These are phyloP conservation scores for Phytopythium cucurbitacearum DNA, from an alignment of 352 stramenopile genomes.

Conservation along the genomic window DNA sequence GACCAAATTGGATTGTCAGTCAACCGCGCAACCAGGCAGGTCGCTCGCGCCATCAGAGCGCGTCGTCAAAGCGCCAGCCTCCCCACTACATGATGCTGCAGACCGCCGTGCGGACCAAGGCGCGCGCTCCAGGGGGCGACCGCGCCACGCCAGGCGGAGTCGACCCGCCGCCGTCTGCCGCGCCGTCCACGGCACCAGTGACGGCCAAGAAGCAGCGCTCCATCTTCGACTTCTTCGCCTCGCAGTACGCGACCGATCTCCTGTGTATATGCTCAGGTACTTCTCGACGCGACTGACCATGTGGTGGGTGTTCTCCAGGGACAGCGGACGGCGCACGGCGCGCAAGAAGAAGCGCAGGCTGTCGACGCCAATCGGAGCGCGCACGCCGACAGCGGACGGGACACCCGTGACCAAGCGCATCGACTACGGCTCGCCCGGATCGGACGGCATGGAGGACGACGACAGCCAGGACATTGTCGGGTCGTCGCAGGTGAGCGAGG, in stretches of 20 bases:
- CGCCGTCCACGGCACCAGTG: constrained; percentile 3
- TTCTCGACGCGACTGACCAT: not conserved
- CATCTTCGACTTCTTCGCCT: constrained; percentile 80
- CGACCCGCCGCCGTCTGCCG: not conserved
- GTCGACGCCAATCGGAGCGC: constrained; percentile 15
- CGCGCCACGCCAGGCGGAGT: not conserved
- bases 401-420: constrained; percentile 64
- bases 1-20: no score
- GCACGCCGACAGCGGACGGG: constrained; percentile 19
- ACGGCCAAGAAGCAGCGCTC: constrained; percentile 75
- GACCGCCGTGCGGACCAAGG: constrained; percentile 1
- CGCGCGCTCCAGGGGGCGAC: constrained; percentile 4
- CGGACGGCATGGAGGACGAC: constrained; percentile 53
- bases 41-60: no score
- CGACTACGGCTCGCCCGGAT: constrained; percentile 65
- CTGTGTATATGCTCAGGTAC: not conserved
- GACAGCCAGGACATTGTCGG: constrained; percentile 38
- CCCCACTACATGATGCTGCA: not conserved
- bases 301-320: constrained; percentile 1
- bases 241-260: constrained; percentile 21
- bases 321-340: constrained; percentile 19
- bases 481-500: constrained; percentile 41
- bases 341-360: constrained; percentile 26
- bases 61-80: no score
- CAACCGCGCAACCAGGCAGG: no score